phyloP scores from a whole-genome alignment of 2,329 filamentous ascomycete species.

The Cladophialophora carrionii region DNA sequence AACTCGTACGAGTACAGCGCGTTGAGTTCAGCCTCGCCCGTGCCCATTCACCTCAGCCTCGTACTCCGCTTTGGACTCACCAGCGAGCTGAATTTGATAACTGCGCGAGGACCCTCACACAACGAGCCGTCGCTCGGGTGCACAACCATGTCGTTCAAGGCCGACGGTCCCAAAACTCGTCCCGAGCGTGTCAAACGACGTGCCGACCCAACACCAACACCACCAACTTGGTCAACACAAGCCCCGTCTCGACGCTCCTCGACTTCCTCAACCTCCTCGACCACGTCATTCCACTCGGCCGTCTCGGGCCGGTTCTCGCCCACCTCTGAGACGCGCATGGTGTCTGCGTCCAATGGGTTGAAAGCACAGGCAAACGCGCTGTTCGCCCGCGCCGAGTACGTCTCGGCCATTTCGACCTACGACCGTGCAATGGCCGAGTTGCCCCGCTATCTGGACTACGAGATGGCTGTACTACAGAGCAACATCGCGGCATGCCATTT shows the following conservation, averaged over 20 bases:
- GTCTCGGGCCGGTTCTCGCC: slow-evolving; percentile 46
- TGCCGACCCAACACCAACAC: slow-evolving; percentile 16
- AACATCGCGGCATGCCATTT: slow-evolving; percentile 90
- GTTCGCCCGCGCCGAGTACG: slow-evolving; percentile 73
- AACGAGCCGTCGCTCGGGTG: not conserved
- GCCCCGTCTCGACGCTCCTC: slow-evolving; percentile 33
- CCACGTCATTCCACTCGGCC: slow-evolving; percentile 38
- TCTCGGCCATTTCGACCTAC: slow-evolving; percentile 79
- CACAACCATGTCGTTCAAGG: slow-evolving; percentile 36
- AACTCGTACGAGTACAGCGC: no score
- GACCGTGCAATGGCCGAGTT: slow-evolving; percentile 76
- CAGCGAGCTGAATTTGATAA: not conserved
- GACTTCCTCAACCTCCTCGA: slow-evolving; percentile 27
- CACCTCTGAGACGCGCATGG: slow-evolving; percentile 61
- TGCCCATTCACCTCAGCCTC: not conserved
- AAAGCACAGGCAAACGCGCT: slow-evolving; percentile 78
- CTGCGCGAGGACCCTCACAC: not conserved
- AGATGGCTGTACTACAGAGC: slow-evolving; percentile 81
- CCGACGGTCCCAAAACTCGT: slow-evolving; percentile 34
- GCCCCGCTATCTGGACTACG: slow-evolving; percentile 83
- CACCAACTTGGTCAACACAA: slow-evolving; percentile 25
- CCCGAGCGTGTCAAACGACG: slow-evolving; percentile 36
- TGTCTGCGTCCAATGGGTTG: slow-evolving; percentile 70
- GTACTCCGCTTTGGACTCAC: not conserved
- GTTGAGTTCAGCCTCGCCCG: not conserved